Evolutionary conservation across 345 rosid species (phyloP).

Genomic region (Brassica napus): DNA sequence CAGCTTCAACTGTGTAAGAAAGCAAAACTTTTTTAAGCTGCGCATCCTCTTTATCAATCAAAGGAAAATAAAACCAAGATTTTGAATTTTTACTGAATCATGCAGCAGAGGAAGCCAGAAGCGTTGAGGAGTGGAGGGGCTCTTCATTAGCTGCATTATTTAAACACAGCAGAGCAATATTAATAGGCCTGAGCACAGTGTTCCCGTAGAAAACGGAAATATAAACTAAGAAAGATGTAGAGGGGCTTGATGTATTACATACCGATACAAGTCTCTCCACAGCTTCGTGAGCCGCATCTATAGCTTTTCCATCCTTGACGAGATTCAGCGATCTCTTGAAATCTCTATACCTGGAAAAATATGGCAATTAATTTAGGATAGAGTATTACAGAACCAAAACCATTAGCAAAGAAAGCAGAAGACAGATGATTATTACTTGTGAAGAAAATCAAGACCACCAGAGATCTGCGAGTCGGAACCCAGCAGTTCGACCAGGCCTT

Average conservation of each 20-base stretch:
- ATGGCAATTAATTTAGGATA: slow-evolving; percentile 18
- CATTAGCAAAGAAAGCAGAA: not conserved
- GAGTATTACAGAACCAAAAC: not conserved
- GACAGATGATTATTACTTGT: slow-evolving; percentile 56
- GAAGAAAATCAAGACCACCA: slow-evolving; percentile 91
- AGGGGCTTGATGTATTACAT: slow-evolving; percentile 17
- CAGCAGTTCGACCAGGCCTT: slow-evolving; percentile 80
- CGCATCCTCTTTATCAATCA: not conserved
- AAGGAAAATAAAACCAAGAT: not conserved
- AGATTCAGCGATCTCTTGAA: slow-evolving; percentile 79
- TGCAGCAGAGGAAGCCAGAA: slow-evolving; percentile 89
- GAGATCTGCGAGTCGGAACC: slow-evolving; percentile 76
- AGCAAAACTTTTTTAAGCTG: not conserved
- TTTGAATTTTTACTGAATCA: slow-evolving; percentile 66
- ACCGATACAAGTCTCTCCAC: slow-evolving; percentile 82
- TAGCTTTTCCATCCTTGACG: slow-evolving; percentile 56
- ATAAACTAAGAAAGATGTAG: not conserved
- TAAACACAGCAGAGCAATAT: slow-evolving; percentile 7
- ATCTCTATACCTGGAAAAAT: slow-evolving; percentile 74
- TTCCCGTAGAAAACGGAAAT: not conserved
- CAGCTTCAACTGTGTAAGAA: slow-evolving; percentile 61
- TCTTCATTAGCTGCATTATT: slow-evolving; percentile 81
- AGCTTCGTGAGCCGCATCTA: slow-evolving; percentile 64
- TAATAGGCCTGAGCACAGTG: not conserved
- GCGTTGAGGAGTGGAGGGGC: slow-evolving; percentile 82